Evolutionary conservation across 179 eudicot species (phyloP).

Genomic region (Drosera spatulata): DNA sequence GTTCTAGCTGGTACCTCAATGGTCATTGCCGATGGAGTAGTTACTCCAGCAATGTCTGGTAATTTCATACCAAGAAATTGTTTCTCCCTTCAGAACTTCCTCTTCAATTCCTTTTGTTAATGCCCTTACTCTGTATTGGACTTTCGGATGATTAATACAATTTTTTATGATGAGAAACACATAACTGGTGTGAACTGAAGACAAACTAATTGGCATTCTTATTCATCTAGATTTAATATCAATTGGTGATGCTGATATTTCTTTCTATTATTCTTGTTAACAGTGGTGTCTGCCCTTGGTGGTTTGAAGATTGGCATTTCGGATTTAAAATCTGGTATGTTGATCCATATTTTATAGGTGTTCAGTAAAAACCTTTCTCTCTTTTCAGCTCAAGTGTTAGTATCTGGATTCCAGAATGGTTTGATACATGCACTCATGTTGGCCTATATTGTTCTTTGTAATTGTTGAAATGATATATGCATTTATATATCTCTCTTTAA

Average conservation of each 20-base stretch:
- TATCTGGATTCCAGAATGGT: too few species aligned
- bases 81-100: neutral
- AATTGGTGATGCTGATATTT: neutral
- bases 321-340: constrained; percentile 58
- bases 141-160: neutral
- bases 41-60: constrained; percentile 99
- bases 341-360: neutral
- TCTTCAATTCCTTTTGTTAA: constrained; percentile 2
- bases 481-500: too few species aligned
- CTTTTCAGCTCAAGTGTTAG: neutral
- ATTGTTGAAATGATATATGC: too few species aligned
- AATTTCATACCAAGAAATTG: neutral
- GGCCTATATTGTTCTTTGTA: too few species aligned
- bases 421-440: too few species aligned
- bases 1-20: constrained; percentile 97
- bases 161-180: too few species aligned
- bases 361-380: neutral
- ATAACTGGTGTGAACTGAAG: too few species aligned
- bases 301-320: constrained; percentile 84
- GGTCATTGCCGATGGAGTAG: constrained; percentile 96
- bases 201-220: too few species aligned
- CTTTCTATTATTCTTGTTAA: constrained; percentile 2
- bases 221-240: neutral
- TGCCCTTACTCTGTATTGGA: neutral
- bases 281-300: constrained; percentile 93